Percentiles rank a stretch among this genome's conserved stretches.
Evolutionary conservation across 306 rosid genomes (phyloP).

Genomic region (Coriaria nepalensis): DNA sequence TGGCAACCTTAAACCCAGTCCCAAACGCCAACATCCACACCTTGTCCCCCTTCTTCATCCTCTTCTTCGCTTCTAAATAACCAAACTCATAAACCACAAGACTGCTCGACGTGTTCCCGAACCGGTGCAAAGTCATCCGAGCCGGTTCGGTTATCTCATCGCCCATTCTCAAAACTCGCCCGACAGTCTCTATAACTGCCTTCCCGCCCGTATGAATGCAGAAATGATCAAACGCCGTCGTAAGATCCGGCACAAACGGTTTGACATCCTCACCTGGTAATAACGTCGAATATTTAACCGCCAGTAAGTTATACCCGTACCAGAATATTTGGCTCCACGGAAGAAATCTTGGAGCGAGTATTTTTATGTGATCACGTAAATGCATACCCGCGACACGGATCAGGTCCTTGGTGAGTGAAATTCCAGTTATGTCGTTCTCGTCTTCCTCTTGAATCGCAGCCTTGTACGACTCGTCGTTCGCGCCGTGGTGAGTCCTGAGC

Average conservation of each 20-base stretch:
- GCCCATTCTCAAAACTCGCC: slow-evolving; percentile 35
- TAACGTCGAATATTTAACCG: no score
- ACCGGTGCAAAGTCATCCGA: slow-evolving; percentile 64
- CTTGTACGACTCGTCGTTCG: slow-evolving; percentile 5
- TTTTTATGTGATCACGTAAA: no score
- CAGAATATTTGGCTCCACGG: no score
- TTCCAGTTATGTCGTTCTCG: not conserved
- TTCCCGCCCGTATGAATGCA: slow-evolving; percentile 75
- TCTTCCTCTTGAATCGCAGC: slow-evolving; percentile 8
- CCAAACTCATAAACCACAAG: slow-evolving; percentile 70
- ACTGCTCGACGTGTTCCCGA: slow-evolving; percentile 84
- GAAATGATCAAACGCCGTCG: slow-evolving; percentile 53
- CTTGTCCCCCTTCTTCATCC: slow-evolving; percentile 54
- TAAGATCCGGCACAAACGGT: slow-evolving; percentile 16
- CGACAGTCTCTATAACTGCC: slow-evolving; percentile 70
- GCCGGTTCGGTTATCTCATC: slow-evolving; percentile 60
- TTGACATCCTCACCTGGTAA: no score
- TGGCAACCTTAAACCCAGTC: slow-evolving; percentile 80
- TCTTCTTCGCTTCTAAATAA: slow-evolving; percentile 86
- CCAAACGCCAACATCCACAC: slow-evolving; percentile 78
- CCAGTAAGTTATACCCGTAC: no score
- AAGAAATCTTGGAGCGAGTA: no score
- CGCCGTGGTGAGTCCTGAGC: slow-evolving; percentile 13
- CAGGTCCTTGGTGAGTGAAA: no score
- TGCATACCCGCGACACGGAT: no score